These are phyloP conservation scores for Brettanomyces anomalus DNA, from an alignment of 805 yeast genomes.

Conservation along the genomic window DNA sequence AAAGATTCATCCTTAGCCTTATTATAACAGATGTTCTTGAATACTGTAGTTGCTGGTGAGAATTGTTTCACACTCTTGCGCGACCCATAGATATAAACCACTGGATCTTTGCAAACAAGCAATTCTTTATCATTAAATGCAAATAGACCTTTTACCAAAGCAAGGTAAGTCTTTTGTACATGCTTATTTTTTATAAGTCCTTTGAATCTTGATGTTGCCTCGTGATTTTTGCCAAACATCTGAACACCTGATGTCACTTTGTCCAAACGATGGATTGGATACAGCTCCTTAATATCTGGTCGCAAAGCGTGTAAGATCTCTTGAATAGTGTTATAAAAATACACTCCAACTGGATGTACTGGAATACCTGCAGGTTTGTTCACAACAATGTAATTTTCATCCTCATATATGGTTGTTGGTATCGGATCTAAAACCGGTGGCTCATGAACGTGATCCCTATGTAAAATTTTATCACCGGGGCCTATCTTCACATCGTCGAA, in stretches of 20 bases:
- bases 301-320: constrained; percentile 27
- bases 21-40: constrained; percentile 19
- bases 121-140: constrained; percentile 16
- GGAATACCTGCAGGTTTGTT: constrained; percentile 47
- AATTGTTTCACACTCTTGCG: constrained; percentile 13
- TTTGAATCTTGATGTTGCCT: constrained; percentile 1
- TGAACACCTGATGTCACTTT: constrained; percentile 41
- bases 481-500: constrained; percentile 7
- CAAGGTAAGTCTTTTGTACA: constrained; percentile 31
- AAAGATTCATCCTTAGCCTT: constrained; percentile 25
- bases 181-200: neutral
- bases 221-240: constrained; percentile 29
- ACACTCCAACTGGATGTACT: constrained; percentile 43
- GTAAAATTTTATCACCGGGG: constrained; percentile 17
- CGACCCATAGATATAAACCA: constrained; percentile 19
- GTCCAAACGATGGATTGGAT: constrained; percentile 39
- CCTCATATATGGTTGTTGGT: constrained; percentile 26
- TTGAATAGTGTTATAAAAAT: constrained; percentile 32
- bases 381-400: constrained; percentile 32
- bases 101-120: constrained; percentile 28
- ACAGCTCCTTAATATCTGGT: constrained; percentile 2
- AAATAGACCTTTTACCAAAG: constrained; percentile 32
- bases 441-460: constrained; percentile 37
- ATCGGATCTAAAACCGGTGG: constrained; percentile 24
- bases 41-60: constrained; percentile 13